These are phyloP conservation scores for Sphagnum tenellum DNA, from an alignment of 225 moss, liverwort and hornwort genomes.

Conservation along the genomic window DNA sequence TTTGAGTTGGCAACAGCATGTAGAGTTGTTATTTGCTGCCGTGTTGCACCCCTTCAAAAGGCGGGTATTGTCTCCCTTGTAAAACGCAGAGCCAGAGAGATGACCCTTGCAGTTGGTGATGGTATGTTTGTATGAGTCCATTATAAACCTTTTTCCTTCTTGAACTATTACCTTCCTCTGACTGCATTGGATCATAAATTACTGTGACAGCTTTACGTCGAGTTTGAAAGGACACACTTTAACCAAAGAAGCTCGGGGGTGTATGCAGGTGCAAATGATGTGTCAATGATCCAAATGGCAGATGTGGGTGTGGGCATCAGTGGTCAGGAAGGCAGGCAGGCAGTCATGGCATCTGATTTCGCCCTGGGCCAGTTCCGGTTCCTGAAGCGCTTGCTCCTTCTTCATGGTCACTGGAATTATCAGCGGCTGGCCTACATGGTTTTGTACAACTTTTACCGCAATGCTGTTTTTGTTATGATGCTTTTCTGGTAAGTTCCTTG, in stretches of 20 bases:
- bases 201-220: too few relatives aligned
- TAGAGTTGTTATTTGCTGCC: slow-evolving; percentile 82
- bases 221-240: too few relatives aligned
- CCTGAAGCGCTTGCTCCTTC: slow-evolving; percentile 59
- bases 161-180: too few relatives aligned
- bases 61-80: slow-evolving; percentile 76
- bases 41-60: slow-evolving; percentile 90
- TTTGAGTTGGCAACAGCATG: slow-evolving; percentile 71
- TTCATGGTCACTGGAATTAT: slow-evolving; percentile 97
- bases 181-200: too few relatives aligned
- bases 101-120: slow-evolving; percentile 85
- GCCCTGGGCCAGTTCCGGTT: slow-evolving; percentile 85
- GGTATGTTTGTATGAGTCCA: slow-evolving; percentile 29
- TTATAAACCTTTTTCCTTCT: too few relatives aligned
- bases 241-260: too few relatives aligned
- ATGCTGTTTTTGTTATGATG: slow-evolving; percentile 85
- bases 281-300: slow-evolving; percentile 96
- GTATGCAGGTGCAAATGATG: slow-evolving; percentile 80
- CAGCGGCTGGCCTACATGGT: slow-evolving; percentile 85
- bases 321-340: slow-evolving; percentile 97
- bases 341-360: slow-evolving; percentile 91
- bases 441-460: slow-evolving; percentile 88
- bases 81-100: slow-evolving; percentile 50
- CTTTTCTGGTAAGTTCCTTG: slow-evolving; percentile 64
- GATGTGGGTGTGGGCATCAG: slow-evolving; percentile 83